These are phyloP conservation scores for Yarrowia osloensis DNA, from an alignment of 805 yeast species.

Conservation along the genomic window DNA sequence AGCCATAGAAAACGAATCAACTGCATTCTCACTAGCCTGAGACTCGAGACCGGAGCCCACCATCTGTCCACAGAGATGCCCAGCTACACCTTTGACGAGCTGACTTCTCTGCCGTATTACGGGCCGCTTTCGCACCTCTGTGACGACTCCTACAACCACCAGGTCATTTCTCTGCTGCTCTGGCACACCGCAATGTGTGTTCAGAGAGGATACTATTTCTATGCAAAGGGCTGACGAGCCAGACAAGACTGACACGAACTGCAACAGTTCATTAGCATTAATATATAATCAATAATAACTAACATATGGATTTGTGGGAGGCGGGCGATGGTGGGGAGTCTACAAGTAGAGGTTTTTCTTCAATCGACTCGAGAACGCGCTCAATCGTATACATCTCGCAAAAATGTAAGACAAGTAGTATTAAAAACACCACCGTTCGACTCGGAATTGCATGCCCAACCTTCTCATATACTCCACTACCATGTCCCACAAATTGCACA, in stretches of 20 bases:
- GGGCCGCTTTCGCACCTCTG: constrained; percentile 1
- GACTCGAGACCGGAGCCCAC: not conserved
- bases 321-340: too few relatives aligned
- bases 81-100: constrained; percentile 9
- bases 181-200: constrained; percentile 10
- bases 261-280: not conserved
- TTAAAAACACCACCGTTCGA: too few relatives aligned
- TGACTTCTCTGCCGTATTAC: not conserved
- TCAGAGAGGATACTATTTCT: not conserved
- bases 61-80: not conserved
- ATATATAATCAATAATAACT: not conserved
- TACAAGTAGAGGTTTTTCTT: too few relatives aligned
- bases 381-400: too few relatives aligned
- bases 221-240: not conserved
- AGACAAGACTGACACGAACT: too few relatives aligned
- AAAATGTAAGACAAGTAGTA: too few relatives aligned
- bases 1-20: not conserved
- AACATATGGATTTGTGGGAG: too few relatives aligned
- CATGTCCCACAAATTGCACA: too few relatives aligned
- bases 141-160: not conserved
- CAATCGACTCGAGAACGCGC: too few relatives aligned
- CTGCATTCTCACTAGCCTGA: constrained; percentile 5
- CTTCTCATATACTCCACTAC: too few relatives aligned
- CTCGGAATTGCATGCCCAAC: too few relatives aligned
- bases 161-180: constrained; percentile 8